Evolutionary conservation across 257 asterid species (phyloP).

Genomic region (Marsdenia floribunda): DNA sequence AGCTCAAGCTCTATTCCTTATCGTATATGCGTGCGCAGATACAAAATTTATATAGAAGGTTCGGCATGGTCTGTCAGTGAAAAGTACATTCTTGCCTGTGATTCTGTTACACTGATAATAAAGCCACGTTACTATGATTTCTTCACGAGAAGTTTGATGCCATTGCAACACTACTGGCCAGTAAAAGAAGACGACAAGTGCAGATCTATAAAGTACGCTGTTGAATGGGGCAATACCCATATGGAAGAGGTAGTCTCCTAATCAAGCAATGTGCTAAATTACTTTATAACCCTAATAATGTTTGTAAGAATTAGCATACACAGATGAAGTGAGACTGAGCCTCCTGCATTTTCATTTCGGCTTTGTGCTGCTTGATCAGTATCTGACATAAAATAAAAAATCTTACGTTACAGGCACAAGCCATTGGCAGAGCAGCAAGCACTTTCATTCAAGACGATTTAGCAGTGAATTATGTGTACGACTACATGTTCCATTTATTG

Average conservation of each 20-base stretch:
- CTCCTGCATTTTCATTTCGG: background rate
- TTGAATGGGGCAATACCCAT: constrained; percentile 80
- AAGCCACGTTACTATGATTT: constrained; percentile 72
- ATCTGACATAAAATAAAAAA: background rate
- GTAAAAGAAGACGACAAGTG: constrained; percentile 56
- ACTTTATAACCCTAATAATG: background rate
- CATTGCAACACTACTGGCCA: constrained; percentile 88
- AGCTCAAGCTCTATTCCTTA: background rate
- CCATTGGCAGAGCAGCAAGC: constrained; percentile 61
- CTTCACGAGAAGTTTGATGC: constrained; percentile 73
- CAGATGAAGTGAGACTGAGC: background rate
- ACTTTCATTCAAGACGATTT: constrained; percentile 47
- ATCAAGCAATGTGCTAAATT: background rate
- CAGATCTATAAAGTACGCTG: constrained; percentile 74
- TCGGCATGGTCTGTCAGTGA: constrained; percentile 95
- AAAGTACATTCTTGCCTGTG: constrained; percentile 84
- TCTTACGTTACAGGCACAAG: constrained; percentile 48
- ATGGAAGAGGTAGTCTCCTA: constrained; percentile 33
- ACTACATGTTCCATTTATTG: constrained; percentile 80
- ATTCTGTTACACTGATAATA: constrained; percentile 58
- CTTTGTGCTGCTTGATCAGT: background rate
- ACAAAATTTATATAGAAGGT: constrained; percentile 87
- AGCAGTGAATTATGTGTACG: constrained; percentile 65
- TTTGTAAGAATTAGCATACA: background rate
- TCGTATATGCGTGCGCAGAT: constrained; percentile 31